Percentiles rank a stretch among this genome's conserved stretches.
phyloP scores from a whole-genome alignment of 164 flowering plant genomes.

The Hamamelis virginiana region DNA sequence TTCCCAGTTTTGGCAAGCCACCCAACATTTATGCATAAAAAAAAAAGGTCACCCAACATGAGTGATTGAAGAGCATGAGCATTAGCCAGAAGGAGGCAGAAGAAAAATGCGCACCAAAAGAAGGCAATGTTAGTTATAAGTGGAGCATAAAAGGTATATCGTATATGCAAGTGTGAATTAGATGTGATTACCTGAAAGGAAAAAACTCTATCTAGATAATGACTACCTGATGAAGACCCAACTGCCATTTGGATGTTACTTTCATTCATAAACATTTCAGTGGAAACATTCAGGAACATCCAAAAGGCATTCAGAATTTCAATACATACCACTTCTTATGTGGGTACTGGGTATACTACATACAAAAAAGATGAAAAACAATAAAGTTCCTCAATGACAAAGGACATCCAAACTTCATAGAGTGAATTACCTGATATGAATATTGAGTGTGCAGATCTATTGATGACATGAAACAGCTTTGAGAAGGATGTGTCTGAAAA shows the following conservation, averaged over 20 bases:
- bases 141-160: no score
- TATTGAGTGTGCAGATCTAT: slow-evolving; percentile 83
- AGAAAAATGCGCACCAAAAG: no score
- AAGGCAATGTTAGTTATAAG: no score
- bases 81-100: not conserved
- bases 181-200: no score
- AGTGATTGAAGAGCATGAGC: not conserved
- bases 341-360: not conserved
- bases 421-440: slow-evolving; percentile 70
- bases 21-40: no score
- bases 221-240: not conserved
- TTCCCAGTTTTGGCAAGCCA: not conserved
- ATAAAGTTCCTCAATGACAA: not conserved
- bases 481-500: slow-evolving; percentile 92
- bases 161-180: no score
- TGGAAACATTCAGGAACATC: not conserved
- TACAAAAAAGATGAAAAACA: not conserved
- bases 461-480: slow-evolving; percentile 84
- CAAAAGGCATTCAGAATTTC: not conserved
- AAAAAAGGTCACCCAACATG: not conserved
- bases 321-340: not conserved
- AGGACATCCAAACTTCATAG: not conserved
- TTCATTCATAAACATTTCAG: not conserved
- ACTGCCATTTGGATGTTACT: not conserved
- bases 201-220: no score